Conservation (phyloP, 441 rosid genomes). For the Populus tomentosa region DNA sequence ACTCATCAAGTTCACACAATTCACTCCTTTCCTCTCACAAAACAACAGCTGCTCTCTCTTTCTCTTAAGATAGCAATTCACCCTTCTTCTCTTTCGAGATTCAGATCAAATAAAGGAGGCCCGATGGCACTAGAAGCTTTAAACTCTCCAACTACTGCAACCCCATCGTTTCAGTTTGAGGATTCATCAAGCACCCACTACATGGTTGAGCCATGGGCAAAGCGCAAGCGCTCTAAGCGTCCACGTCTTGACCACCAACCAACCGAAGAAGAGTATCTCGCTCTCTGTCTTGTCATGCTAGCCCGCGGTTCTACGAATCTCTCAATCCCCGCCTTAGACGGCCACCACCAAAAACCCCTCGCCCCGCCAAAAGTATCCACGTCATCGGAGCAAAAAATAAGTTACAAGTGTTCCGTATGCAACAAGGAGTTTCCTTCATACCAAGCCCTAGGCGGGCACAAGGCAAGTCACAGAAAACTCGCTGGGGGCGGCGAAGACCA, state of each 20-base stretch:
- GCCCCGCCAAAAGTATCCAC: neutral
- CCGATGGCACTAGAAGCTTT: constrained; percentile 80
- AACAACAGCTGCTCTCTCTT: neutral
- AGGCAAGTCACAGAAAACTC: constrained; percentile 73
- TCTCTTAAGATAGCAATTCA: neutral
- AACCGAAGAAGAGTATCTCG: constrained; percentile 81
- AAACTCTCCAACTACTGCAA: constrained; percentile 51
- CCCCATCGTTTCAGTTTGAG: constrained; percentile 43
- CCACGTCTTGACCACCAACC: constrained; percentile 49
- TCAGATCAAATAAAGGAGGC: neutral
- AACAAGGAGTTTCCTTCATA: constrained; percentile 66
- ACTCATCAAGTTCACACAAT: neutral
- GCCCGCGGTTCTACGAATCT: constrained; percentile 58
- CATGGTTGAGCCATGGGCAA: constrained; percentile 45
- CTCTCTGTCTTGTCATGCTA: constrained; percentile 91
- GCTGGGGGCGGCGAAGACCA: constrained; percentile 38
- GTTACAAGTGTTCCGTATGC: constrained; percentile 68
- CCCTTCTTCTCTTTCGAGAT: neutral
- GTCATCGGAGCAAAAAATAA: constrained; percentile 13
- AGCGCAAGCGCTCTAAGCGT: constrained; percentile 72
- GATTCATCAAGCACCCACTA: constrained; percentile 35
- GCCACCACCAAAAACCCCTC: constrained; percentile 21
- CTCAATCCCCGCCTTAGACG: constrained; percentile 8
- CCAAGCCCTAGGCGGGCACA: constrained; percentile 91
- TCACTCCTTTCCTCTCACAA: neutral